Evolutionary conservation across 768 basidiomycete species (phyloP).

Genomic region (Gloeopeniophorella convolvens): DNA sequence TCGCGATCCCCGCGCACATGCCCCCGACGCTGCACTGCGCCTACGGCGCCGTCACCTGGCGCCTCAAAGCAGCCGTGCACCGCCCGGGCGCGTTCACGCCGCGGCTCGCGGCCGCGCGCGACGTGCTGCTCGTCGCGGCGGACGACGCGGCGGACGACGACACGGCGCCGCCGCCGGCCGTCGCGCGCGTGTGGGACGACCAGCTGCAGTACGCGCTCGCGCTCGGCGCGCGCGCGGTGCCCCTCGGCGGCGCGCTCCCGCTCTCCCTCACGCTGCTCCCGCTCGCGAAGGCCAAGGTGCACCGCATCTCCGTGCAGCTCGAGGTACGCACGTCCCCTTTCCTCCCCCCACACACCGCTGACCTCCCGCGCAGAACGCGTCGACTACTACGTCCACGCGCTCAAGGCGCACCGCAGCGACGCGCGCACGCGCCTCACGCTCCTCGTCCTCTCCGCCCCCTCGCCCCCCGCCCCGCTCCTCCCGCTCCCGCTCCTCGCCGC

Average conservation of each 20-base stretch:
- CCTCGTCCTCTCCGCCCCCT: too few species aligned
- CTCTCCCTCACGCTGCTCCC: constrained; percentile 78
- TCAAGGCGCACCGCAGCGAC: constrained; percentile 63
- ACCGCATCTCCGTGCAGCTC: constrained; percentile 61
- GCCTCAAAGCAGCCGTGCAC: constrained; percentile 74
- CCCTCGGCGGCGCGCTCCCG: constrained; percentile 78
- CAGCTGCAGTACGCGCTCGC: constrained; percentile 78
- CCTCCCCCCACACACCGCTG: not conserved
- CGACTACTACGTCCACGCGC: constrained; percentile 72
- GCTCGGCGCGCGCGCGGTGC: constrained; percentile 69
- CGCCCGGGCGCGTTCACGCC: constrained; percentile 75
- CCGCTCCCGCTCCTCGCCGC: constrained; percentile 52
- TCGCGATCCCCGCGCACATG: constrained; percentile 70
- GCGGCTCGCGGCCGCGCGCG: constrained; percentile 61
- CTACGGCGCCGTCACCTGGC: constrained; percentile 74
- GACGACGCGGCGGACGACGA: constrained; percentile 79
- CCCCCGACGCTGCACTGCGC: constrained; percentile 74
- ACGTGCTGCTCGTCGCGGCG: constrained; percentile 67
- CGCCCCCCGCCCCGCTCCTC: constrained; percentile 53
- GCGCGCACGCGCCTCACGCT: constrained; percentile 29
- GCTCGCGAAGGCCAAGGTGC: constrained; percentile 74
- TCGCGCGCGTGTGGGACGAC: constrained; percentile 88
- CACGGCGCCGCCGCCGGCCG: too few species aligned
- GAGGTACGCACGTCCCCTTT: constrained; percentile 38
- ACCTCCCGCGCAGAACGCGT: constrained; percentile 59